Evolutionary conservation across 2,329 filamentous ascomycete genomes (phyloP).

Genomic region (Cercospora sp.): DNA sequence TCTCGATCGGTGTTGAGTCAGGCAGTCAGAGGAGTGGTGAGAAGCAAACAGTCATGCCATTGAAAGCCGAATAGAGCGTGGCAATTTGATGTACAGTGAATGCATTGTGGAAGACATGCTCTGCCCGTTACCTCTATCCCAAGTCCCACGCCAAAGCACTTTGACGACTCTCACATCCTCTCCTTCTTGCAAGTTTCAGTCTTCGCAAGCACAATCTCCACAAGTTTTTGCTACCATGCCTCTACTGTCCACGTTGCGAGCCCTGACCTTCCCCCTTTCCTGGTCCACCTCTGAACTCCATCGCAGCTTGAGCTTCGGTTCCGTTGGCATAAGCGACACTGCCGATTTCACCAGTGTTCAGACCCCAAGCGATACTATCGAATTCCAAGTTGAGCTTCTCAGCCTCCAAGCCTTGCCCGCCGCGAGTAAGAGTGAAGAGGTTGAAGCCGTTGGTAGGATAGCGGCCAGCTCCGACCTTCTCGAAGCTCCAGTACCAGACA

Average conservation of each 20-base stretch:
- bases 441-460: constrained; percentile 26
- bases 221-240: neutral
- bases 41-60: neutral
- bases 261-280: neutral
- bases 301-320: neutral
- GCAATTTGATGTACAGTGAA: too few relatives aligned
- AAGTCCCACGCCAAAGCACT: too few relatives aligned
- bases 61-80: neutral
- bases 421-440: constrained; percentile 13
- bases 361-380: constrained; percentile 17
- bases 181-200: too few relatives aligned
- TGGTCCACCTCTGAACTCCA: neutral
- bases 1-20: neutral
- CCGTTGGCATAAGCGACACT: constrained; percentile 6
- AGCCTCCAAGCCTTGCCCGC: constrained; percentile 1
- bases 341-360: constrained; percentile 3
- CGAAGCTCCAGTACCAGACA: constrained; percentile 25
- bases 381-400: constrained; percentile 14
- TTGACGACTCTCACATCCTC: too few relatives aligned
- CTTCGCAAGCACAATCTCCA: neutral
- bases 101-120: too few relatives aligned
- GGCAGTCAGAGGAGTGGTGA: neutral
- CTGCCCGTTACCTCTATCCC: too few relatives aligned
- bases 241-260: neutral
- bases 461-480: constrained; percentile 12